Percentiles rank a stretch among this genome's conserved stretches.
Conservation (phyloP, 2,329 filamentous ascomycete genomes). For the Mollisiaceae sp. region DNA sequence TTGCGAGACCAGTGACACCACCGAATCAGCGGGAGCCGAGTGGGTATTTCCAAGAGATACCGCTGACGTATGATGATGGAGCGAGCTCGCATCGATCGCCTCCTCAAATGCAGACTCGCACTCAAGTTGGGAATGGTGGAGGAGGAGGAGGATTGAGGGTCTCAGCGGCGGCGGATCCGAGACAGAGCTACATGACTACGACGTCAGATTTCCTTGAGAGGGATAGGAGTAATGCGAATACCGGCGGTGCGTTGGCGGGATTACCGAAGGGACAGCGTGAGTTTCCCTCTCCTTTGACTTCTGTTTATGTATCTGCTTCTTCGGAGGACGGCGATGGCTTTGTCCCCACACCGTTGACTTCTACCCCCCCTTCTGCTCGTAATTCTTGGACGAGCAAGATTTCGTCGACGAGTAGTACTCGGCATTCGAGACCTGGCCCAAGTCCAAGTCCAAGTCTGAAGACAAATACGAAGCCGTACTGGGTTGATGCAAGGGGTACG, state of each 20-base stretch:
- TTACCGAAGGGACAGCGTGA: constrained; percentile 41
- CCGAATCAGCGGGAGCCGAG: background rate
- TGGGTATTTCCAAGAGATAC: background rate
- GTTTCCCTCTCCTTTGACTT: constrained; percentile 17
- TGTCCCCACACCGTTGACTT: background rate
- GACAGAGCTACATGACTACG: constrained; percentile 45
- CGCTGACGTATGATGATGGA: background rate
- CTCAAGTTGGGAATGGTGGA: background rate
- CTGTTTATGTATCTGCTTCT: background rate
- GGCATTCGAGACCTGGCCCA: background rate
- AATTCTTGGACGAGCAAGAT: background rate
- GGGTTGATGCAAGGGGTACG: background rate
- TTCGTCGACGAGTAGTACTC: background rate
- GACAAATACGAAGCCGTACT: background rate
- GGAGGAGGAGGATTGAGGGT: constrained; percentile 5
- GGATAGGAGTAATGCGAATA: background rate
- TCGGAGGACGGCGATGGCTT: background rate
- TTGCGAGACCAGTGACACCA: background rate
- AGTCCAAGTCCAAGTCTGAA: background rate
- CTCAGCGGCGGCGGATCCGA: background rate
- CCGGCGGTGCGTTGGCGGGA: constrained; percentile 41
- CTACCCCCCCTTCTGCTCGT: background rate
- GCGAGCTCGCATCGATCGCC: background rate
- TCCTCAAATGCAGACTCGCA: background rate
- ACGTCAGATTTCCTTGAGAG: constrained; percentile 60